Base-by-base conservation (phyloP, 1,139 yeast species). In the Magnusiomyces clavatus region DNA sequence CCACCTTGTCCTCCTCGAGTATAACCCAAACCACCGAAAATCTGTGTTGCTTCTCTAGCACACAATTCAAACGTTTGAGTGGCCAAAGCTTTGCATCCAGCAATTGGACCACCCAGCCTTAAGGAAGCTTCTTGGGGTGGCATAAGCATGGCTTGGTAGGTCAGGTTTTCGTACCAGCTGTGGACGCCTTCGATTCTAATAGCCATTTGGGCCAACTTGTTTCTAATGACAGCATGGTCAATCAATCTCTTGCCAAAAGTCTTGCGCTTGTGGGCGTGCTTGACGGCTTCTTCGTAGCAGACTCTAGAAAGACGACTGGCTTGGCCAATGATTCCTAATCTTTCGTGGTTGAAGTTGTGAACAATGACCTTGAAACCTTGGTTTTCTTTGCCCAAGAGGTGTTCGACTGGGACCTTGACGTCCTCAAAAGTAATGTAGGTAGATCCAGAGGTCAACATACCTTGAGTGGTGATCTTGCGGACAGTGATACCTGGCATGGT, bases 271-370 rank as follows among this genome's bases (percentile, higher is more conserved):
- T 69, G 72, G 24, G 76, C 71, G 60, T 72, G 70, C 58, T 69
- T 70, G 60, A 68, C 60, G 44, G 76, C 67, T 53, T 71, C 75
- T 56, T 72, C 74, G 57, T 65, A 67, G 54, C 73, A 68, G 29
- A 72, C 70, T 39, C 76, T 69, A 34, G 75, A 67, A 59, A 70
- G 66, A 46, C 76, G 63, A 49, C 60, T 58, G 43, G 74, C 75
- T 60, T 71, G 75, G 50, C 67, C 62, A 52, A 70, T 65, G 52
- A 72, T 68, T 31, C 74, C 75, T 48, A 72, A 56, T 36, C 76
- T 70, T 62, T 72, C 76, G 60, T 72, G 76, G 66, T 72, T 72
- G 62, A 72, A 72, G 64, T 72, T 72, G 54, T 72, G 64, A 71
- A 72, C 69, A 60, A 72, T 70, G 52, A 71, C 73, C 64, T 70